Base-by-base conservation (phyloP, 1,284 basidiomycete genomes). In the Ceraceosorus bombacis region DNA sequence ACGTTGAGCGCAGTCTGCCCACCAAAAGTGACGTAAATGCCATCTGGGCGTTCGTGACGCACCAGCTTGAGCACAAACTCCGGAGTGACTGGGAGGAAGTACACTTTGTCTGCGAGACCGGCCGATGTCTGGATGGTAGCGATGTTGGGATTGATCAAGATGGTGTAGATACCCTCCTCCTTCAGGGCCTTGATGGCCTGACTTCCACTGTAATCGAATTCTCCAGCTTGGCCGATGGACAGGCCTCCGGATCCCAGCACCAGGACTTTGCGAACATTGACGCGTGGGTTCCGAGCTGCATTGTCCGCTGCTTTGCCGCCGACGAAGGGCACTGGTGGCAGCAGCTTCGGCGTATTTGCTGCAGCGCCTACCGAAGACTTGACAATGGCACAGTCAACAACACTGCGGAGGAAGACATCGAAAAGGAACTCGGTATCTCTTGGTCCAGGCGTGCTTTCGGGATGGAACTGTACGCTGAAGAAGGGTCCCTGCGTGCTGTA, bases 391-490 rank as follows among this genome's bases (percentile, higher is more conserved):
- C 86, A 90, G 72, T 90, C 87, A 48, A 84, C 78, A 73, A 97
- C 84, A 74, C 88, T 89, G 78, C 88, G 84, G 74, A 98, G 85
- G 83, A 99, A 99, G 50, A 95, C 91, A 67, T 98, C 93, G 78
- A 98, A 99, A 61, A 99, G 83, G 81, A 96, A 98, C 79, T 98
- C 95, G 60, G 95, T 98, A 78, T 99, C 95, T 62, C 92, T 85
- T 37, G 95, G 95, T 49, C 95, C 95, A n/a, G 95, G 93, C 5
- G 90, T 92, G 48, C 90, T 94, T 79, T 99, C 95, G 46, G 95
- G 95, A 79, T 99, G 95, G 83, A 99, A 99, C 78, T 98, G 95
- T n/a, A 98, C 94, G 49, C 91, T 95, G 81, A 98, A 98, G 83
- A 90, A 95, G 1, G 94, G 94, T 41, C 65, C 71, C 76, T 86